Evolutionary conservation across 177 flowering plant genomes (phyloP).

Genomic region (Vitis hybrid): DNA sequence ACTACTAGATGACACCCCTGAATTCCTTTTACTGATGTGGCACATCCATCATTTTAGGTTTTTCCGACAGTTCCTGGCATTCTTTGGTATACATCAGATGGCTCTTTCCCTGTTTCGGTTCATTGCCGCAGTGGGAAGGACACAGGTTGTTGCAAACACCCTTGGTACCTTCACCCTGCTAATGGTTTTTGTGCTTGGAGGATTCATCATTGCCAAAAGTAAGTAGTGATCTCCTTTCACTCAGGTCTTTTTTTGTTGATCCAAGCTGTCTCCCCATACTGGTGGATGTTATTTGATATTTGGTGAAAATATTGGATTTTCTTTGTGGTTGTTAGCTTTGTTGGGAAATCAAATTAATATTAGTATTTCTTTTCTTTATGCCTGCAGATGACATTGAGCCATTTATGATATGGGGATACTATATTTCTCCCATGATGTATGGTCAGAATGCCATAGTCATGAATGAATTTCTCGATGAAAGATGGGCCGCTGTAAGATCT

Average conservation of each 20-base stretch:
- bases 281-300: no score
- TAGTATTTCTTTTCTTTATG: not conserved
- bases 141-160: conserved; percentile 66
- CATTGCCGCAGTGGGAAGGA: conserved; percentile 82
- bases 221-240: conserved; percentile 10
- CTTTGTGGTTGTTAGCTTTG: no score
- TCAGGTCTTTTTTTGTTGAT: not conserved
- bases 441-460: conserved; percentile 81
- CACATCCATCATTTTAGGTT: conserved; percentile 43
- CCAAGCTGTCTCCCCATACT: no score
- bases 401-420: conserved; percentile 92
- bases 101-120: conserved; percentile 84
- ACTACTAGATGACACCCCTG: no score
- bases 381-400: conserved; percentile 69
- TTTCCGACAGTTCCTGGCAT: conserved; percentile 76
- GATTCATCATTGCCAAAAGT: conserved; percentile 80
- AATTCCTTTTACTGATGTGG: no score
- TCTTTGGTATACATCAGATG: conserved; percentile 75
- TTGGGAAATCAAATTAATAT: not conserved
- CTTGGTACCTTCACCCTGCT: conserved; percentile 67
- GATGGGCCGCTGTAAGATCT: conserved; percentile 71
- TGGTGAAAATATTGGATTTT: no score
- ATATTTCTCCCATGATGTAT: conserved; percentile 77
- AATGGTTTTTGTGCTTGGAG: conserved; percentile 78
- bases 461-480: conserved; percentile 81